Percentiles rank a stretch among this genome's conserved stretches.
Conservation (phyloP, 495 filamentous ascomycete species). For the Opeltia flavorubescens region DNA sequence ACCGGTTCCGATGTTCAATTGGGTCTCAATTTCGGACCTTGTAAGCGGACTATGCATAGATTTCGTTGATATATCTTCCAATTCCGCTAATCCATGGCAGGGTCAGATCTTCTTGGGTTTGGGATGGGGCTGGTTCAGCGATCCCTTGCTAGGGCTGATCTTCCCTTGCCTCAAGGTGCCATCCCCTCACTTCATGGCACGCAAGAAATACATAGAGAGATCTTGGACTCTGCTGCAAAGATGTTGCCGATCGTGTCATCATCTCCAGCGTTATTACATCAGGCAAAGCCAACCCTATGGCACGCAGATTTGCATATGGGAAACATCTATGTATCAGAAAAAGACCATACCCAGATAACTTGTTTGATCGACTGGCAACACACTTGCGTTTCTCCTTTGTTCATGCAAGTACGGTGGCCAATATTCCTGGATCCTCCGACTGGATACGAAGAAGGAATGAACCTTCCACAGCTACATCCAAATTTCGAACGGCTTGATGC, state of each 20-base stretch:
- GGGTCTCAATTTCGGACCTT: conserved; percentile 15
- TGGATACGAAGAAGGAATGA: conserved; percentile 18
- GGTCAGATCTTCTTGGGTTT: conserved; percentile 13
- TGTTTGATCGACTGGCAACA: conserved; percentile 23
- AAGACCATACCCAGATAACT: conserved; percentile 17
- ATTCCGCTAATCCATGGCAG: conserved; percentile 5
- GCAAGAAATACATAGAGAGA: conserved; percentile 11
- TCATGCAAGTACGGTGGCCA: conserved; percentile 22
- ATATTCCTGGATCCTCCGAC: conserved; percentile 21
- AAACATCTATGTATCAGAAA: conserved; percentile 22
- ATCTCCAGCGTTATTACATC: conserved; percentile 8
- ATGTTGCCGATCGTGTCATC: conserved; percentile 16
- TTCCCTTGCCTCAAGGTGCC: background rate
- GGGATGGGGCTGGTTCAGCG: conserved; percentile 13
- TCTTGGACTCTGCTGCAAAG: conserved; percentile 12
- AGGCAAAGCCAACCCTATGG: conserved; percentile 21
- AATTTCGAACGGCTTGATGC: conserved; percentile 20
- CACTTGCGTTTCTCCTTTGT: conserved; percentile 16
- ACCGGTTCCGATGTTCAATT: conserved; percentile 9
- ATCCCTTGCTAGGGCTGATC: background rate
- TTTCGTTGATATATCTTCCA: background rate
- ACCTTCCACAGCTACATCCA: conserved; percentile 17
- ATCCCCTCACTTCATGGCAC: conserved; percentile 7
- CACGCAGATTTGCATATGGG: conserved; percentile 27
- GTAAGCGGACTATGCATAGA: conserved; percentile 10